These are phyloP conservation scores for Actinomucor elegans DNA, from an alignment of 371 early-diverging fungal species.

Conservation along the genomic window DNA sequence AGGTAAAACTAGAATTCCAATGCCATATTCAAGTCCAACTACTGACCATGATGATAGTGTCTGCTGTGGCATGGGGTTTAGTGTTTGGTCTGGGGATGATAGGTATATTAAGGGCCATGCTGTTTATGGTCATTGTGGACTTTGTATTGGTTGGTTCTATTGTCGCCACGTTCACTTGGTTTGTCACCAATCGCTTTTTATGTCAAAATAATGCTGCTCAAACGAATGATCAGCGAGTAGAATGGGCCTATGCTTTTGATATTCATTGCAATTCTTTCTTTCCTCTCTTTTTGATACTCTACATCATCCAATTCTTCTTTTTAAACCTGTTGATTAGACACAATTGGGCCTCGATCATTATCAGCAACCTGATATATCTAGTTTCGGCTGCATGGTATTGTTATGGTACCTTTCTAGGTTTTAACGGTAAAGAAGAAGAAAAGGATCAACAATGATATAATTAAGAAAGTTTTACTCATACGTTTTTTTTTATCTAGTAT, in stretches of 20 bases:
- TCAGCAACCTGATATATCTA: constrained; percentile 84
- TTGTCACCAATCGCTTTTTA: constrained; percentile 73
- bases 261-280: constrained; percentile 93
- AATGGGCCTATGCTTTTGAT: constrained; percentile 93
- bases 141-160: constrained; percentile 72
- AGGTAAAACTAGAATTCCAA: too few relatives aligned
- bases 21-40: too few relatives aligned
- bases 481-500: constrained; percentile 44
- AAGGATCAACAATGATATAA: too few relatives aligned
- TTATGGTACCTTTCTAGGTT: constrained; percentile 87
- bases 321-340: constrained; percentile 68
- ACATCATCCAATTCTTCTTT: constrained; percentile 87
- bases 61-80: constrained; percentile 77
- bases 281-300: constrained; percentile 76
- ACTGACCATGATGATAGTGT: constrained; percentile 38
- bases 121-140: constrained; percentile 79
- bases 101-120: constrained; percentile 66
- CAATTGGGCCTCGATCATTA: constrained; percentile 70
- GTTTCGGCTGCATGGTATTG: constrained; percentile 74
- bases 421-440: constrained; percentile 74
- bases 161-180: constrained; percentile 73
- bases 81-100: constrained; percentile 66
- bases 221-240: constrained; percentile 80
- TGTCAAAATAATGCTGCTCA: constrained; percentile 65
- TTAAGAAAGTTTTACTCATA: not conserved